Conservation (phyloP, 2,329 filamentous ascomycete species). For the Colletotrichum sublineola region DNA sequence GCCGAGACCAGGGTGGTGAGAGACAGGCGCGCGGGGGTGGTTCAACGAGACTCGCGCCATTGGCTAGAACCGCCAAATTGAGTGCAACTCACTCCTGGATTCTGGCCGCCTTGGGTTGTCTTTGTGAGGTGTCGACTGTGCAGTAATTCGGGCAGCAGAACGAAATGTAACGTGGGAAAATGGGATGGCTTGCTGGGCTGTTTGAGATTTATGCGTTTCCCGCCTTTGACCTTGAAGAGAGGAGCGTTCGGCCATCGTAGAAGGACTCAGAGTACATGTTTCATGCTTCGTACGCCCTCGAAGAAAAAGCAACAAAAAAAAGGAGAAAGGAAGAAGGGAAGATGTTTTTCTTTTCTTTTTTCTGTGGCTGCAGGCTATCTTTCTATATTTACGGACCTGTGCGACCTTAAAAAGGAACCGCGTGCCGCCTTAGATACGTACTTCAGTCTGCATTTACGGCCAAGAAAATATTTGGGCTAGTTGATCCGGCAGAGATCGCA, state of each 20-base stretch:
- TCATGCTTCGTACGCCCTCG: neutral
- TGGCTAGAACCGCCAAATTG: slow-evolving; percentile 25
- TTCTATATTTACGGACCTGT: neutral
- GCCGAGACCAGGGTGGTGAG: slow-evolving; percentile 41
- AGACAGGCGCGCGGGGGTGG: slow-evolving; percentile 44
- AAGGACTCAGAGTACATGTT: slow-evolving; percentile 1
- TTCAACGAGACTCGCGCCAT: slow-evolving; percentile 28
- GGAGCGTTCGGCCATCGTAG: neutral
- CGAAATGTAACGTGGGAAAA: slow-evolving; percentile 28
- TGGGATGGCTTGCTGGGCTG: slow-evolving; percentile 11
- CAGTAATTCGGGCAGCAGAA: slow-evolving; percentile 13
- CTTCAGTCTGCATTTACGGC: neutral
- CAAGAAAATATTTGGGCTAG: neutral
- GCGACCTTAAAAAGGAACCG: neutral
- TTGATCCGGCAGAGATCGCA: neutral
- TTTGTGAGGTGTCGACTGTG: slow-evolving; percentile 27
- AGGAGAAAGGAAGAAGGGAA: neutral
- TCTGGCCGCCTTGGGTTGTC: slow-evolving; percentile 24
- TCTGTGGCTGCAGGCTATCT: neutral
- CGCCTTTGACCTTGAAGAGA: neutral
- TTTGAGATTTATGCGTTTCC: slow-evolving; percentile 10
- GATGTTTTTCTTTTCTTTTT: neutral
- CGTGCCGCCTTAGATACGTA: neutral
- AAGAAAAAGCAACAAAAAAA: slow-evolving; percentile 1
- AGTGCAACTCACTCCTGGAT: slow-evolving; percentile 19